Conservation (phyloP, 768 basidiomycete genomes). For the Ephemerocybe angulata region DNA sequence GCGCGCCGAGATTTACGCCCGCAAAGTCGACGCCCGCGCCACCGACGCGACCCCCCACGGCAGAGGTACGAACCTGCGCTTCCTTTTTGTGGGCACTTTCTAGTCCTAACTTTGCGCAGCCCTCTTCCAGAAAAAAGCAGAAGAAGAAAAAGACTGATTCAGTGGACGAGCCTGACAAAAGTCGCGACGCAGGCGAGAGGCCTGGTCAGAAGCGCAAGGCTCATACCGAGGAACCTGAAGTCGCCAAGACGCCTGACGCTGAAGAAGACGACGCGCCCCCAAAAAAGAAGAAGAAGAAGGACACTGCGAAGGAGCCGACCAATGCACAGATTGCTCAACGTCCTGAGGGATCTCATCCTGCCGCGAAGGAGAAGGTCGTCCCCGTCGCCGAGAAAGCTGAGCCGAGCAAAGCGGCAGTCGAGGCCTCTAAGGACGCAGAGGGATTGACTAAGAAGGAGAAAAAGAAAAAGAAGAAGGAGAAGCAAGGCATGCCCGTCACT, state of each 20-base stretch:
- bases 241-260: neutral
- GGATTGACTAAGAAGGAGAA: constrained; percentile 9
- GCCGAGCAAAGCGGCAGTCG: neutral
- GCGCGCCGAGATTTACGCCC: neutral
- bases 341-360: too few species aligned
- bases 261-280: neutral
- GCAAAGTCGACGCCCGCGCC: neutral
- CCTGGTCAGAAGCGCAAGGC: constrained; percentile 2
- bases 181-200: neutral
- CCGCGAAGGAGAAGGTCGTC: too few species aligned
- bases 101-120: neutral
- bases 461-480: constrained; percentile 13
- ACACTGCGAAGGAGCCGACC: neutral
- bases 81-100: neutral
- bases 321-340: too few species aligned
- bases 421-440: neutral
- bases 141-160: constrained; percentile 18
- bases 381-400: neutral
- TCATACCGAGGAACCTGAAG: neutral
- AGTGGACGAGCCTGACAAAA: neutral
- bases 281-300: neutral
- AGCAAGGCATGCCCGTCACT: neutral
- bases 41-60: neutral
- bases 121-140: constrained; percentile 14
- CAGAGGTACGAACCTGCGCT: neutral